Conservation (phyloP, 2,329 filamentous ascomycete species). For the Lasiodiplodia theobromae region DNA sequence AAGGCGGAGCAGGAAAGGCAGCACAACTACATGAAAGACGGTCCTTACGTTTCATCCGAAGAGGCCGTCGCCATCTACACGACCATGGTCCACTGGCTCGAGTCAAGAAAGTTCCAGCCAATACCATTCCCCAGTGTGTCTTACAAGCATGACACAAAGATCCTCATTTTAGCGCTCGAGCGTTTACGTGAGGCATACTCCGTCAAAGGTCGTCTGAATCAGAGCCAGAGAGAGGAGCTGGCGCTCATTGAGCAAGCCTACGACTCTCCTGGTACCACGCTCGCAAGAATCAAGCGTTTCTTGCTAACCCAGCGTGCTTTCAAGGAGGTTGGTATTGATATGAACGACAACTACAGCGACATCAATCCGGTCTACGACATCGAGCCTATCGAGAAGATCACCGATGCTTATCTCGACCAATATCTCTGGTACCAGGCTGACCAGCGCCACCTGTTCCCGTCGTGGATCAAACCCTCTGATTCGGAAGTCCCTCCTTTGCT, state of each 20-base stretch:
- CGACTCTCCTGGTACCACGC: conserved; percentile 92
- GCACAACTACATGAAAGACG: conserved; percentile 99
- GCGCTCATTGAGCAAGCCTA: conserved; percentile 98
- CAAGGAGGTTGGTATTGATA: conserved; percentile 99
- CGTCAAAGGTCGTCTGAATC: conserved; percentile 94
- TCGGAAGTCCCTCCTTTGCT: conserved; percentile 94
- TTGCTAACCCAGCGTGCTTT: conserved; percentile 95
- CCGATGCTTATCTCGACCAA: conserved; percentile 96
- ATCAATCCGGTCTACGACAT: conserved; percentile 99
- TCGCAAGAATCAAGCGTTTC: conserved; percentile 97
- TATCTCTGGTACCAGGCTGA: conserved; percentile 99
- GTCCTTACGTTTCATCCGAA: conserved; percentile 96
- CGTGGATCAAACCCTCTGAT: conserved; percentile 99
- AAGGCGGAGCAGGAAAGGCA: conserved; percentile 98
- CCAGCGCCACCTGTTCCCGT: conserved; percentile 93
- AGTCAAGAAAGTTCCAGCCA: conserved; percentile 96
- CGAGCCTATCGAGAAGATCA: conserved; percentile 99
- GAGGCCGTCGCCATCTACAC: conserved; percentile 99
- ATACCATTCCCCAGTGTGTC: conserved; percentile 99
- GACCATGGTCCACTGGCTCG: conserved; percentile 97
- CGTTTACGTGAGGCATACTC: conserved; percentile 94
- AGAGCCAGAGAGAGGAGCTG: conserved; percentile 95
- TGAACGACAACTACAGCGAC: conserved; percentile 99
- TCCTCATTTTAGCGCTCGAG: conserved; percentile 93
- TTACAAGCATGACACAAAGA: conserved; percentile 99